phyloP scores from a whole-genome alignment of 208 protist genomes.

The Trichomonas tenax region DNA sequence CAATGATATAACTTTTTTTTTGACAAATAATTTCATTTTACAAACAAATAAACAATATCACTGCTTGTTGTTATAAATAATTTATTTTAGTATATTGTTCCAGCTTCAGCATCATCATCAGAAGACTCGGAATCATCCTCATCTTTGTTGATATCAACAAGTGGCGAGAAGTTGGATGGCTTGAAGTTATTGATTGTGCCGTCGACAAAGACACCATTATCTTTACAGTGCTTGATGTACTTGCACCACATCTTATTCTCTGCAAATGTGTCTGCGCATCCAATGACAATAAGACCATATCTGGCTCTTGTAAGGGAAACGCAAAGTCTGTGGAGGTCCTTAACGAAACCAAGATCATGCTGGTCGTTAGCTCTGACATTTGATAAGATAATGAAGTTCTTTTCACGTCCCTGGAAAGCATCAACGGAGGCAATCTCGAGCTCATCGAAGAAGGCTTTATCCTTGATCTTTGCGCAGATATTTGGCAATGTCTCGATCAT shows the following conservation, averaged over 20 bases:
- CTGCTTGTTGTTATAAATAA: too few relatives aligned
- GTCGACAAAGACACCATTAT: not conserved
- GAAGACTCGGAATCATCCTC: not conserved
- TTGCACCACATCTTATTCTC: slow-evolving; percentile 16
- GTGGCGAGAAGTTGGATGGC: not conserved
- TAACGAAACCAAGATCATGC: slow-evolving; percentile 58
- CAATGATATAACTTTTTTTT: too few relatives aligned
- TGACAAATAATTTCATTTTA: too few relatives aligned
- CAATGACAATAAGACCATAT: slow-evolving; percentile 32
- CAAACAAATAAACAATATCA: too few relatives aligned
- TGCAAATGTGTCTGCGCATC: slow-evolving; percentile 28
- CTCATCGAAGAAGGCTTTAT: not conserved
- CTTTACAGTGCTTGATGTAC: not conserved
- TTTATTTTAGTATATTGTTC: not conserved
- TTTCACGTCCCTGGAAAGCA: slow-evolving; percentile 43
- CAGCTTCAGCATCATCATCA: not conserved
- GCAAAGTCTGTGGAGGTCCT: slow-evolving; percentile 63
- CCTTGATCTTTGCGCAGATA: not conserved
- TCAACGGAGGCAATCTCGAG: slow-evolving; percentile 33
- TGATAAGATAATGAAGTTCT: slow-evolving; percentile 38
- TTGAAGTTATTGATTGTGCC: not conserved
- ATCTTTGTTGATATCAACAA: not conserved
- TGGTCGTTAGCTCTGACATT: slow-evolving; percentile 20
- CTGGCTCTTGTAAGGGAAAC: slow-evolving; percentile 65
- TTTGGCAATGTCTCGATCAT: not conserved